phyloP scores from a whole-genome alignment of 192 early-diverging fungal genomes.

The Helicostylum pulchrum region DNA sequence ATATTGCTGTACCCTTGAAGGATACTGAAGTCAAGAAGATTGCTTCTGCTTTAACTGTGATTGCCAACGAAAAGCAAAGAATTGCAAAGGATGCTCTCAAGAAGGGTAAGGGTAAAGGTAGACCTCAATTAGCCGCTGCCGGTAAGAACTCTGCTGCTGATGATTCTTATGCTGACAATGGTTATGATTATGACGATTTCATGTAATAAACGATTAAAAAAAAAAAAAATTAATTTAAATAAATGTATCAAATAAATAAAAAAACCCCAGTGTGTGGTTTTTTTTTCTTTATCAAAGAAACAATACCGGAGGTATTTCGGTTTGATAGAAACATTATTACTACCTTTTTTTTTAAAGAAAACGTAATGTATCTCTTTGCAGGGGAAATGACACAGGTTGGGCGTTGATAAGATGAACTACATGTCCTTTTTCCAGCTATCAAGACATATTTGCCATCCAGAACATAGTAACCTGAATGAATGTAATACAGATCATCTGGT shows the following conservation, averaged over 20 bases:
- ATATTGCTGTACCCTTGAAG: slow-evolving; percentile 54
- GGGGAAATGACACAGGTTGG: no score
- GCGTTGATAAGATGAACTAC: no score
- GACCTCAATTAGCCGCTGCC: slow-evolving; percentile 26
- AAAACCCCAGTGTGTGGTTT: no score
- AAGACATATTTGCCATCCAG: no score
- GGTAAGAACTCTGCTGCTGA: slow-evolving; percentile 22
- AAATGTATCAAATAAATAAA: slow-evolving; percentile 1
- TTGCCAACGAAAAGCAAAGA: slow-evolving; percentile 77
- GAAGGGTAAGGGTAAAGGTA: slow-evolving; percentile 62
- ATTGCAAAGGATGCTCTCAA: slow-evolving; percentile 59
- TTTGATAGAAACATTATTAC: no score
- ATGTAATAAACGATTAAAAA: slow-evolving; percentile 26
- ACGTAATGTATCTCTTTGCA: no score
- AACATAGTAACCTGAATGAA: no score
- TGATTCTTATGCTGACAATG: slow-evolving; percentile 15
- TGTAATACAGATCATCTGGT: no score
- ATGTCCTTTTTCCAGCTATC: no score
- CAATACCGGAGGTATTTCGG: no score
- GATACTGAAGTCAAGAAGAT: slow-evolving; percentile 65
- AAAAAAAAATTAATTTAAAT: slow-evolving; percentile 12
- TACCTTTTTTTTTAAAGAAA: no score
- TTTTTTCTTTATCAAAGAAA: no score
- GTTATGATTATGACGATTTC: slow-evolving; percentile 38
- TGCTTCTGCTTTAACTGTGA: slow-evolving; percentile 54